Conservation (phyloP, 169 alveolate species). For the Plasmodium chabaudi region DNA sequence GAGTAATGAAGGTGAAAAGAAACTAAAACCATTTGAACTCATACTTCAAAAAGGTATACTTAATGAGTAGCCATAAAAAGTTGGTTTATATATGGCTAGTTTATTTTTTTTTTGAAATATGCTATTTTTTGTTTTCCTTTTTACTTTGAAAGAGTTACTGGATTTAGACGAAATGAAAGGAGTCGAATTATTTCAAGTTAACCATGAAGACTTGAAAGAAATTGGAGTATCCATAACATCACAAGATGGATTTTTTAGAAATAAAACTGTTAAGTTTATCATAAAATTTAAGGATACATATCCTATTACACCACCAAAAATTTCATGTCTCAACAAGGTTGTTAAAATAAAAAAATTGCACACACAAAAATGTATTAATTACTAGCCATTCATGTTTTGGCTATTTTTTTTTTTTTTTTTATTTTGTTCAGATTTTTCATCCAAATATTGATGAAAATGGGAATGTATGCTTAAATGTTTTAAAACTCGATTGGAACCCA, state of each 20-base stretch:
- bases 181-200: slow-evolving; percentile 17
- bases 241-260: slow-evolving; percentile 40
- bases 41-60: slow-evolving; percentile 68
- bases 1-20: slow-evolving; percentile 24
- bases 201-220: slow-evolving; percentile 40
- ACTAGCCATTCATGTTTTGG: background rate
- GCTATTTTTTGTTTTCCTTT: background rate
- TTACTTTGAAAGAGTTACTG: slow-evolving; percentile 17
- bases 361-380: background rate
- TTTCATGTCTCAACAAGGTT: slow-evolving; percentile 49
- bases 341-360: background rate
- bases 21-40: slow-evolving; percentile 55
- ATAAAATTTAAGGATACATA: slow-evolving; percentile 55
- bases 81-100: background rate
- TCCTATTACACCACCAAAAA: slow-evolving; percentile 75
- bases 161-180: slow-evolving; percentile 72
- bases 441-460: slow-evolving; percentile 73
- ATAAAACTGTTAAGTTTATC: slow-evolving; percentile 34
- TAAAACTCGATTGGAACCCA: slow-evolving; percentile 73
- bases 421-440: slow-evolving; percentile 47
- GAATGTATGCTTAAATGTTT: slow-evolving; percentile 68
- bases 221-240: slow-evolving; percentile 51
- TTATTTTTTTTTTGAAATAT: slow-evolving; percentile 4
- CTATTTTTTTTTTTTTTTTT: background rate
- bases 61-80: background rate